Conservation (phyloP, 257 asterid genomes). For the Datura wrightii region DNA sequence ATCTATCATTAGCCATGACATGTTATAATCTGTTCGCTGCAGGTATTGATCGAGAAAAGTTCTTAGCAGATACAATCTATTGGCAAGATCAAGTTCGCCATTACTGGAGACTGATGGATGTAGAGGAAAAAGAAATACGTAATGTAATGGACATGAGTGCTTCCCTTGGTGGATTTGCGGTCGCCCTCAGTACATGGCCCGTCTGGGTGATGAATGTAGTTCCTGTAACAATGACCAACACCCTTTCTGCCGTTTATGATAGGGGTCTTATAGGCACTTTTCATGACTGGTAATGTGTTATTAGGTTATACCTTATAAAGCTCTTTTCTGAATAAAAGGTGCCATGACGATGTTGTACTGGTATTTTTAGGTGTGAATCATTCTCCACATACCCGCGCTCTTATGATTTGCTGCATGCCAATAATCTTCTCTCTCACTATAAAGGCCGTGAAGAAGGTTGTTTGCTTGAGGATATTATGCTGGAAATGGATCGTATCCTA, state of each 20-base stretch:
- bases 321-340: background rate
- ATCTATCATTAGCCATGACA: background rate
- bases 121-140: constrained; percentile 67
- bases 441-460: constrained; percentile 67
- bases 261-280: constrained; percentile 81
- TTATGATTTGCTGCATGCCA: constrained; percentile 64
- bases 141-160: constrained; percentile 96
- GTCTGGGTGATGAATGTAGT: constrained; percentile 90
- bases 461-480: constrained; percentile 78
- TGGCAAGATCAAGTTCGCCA: constrained; percentile 98
- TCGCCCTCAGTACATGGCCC: constrained; percentile 83
- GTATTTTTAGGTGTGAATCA: constrained; percentile 75
- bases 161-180: constrained; percentile 87
- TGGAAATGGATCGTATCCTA: constrained; percentile 89
- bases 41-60: constrained; percentile 68
- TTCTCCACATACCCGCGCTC: constrained; percentile 95
- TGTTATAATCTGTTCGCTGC: constrained; percentile 11
- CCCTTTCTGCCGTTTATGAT: constrained; percentile 78
- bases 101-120: constrained; percentile 88
- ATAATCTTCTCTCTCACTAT: constrained; percentile 67
- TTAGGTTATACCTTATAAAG: background rate
- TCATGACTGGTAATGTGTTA: constrained; percentile 75
- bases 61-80: constrained; percentile 74
- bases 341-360: constrained; percentile 28
- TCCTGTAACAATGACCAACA: constrained; percentile 63